A percentile compares a stretch with the other conserved stretches of the same genome.
These are phyloP conservation scores for Sclerotinia subarctica DNA, from an alignment of 2,329 filamentous ascomycete genomes.

Conservation along the genomic window DNA sequence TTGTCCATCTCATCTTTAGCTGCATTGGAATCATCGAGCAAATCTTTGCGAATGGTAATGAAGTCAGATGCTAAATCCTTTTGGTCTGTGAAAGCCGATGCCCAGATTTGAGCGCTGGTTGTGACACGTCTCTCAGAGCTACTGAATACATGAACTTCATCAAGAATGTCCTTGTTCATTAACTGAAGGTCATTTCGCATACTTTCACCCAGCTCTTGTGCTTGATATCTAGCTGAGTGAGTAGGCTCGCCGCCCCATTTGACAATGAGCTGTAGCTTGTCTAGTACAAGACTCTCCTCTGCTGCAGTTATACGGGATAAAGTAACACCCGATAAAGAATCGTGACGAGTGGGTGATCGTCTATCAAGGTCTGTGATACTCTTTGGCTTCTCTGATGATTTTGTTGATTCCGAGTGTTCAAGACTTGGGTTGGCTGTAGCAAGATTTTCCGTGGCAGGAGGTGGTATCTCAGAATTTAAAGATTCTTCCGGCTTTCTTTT, in stretches of 20 bases:
- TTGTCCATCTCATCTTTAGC: slow-evolving; percentile 99
- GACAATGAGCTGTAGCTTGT: slow-evolving; percentile 95
- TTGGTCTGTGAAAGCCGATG: slow-evolving; percentile 80
- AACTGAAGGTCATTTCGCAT: slow-evolving; percentile 93
- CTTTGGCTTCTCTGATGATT: slow-evolving; percentile 21
- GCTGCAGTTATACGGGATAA: slow-evolving; percentile 91
- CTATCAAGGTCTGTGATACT: slow-evolving; percentile 34
- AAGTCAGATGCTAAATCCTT: slow-evolving; percentile 83
- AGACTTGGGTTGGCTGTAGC: background rate
- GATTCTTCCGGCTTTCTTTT: slow-evolving; percentile 70
- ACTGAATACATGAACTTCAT: slow-evolving; percentile 92
- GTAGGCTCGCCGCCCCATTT: slow-evolving; percentile 99
- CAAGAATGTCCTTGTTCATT: slow-evolving; percentile 86
- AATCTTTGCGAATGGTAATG: slow-evolving; percentile 87
- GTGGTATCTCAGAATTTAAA: background rate
- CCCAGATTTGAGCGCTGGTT: slow-evolving; percentile 95
- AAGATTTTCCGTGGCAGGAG: slow-evolving; percentile 5
- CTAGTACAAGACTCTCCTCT: slow-evolving; percentile 87
- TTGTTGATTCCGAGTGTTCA: slow-evolving; percentile 10
- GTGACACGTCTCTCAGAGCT: slow-evolving; percentile 93
- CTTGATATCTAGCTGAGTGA: slow-evolving; percentile 93
- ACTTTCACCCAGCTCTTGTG: slow-evolving; percentile 89
- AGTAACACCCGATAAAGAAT: slow-evolving; percentile 85
- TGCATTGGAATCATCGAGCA: slow-evolving; percentile 95
- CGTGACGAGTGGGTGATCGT: slow-evolving; percentile 62